Base-by-base conservation (phyloP, 306 rosid species). In the Nissolia schottii region DNA sequence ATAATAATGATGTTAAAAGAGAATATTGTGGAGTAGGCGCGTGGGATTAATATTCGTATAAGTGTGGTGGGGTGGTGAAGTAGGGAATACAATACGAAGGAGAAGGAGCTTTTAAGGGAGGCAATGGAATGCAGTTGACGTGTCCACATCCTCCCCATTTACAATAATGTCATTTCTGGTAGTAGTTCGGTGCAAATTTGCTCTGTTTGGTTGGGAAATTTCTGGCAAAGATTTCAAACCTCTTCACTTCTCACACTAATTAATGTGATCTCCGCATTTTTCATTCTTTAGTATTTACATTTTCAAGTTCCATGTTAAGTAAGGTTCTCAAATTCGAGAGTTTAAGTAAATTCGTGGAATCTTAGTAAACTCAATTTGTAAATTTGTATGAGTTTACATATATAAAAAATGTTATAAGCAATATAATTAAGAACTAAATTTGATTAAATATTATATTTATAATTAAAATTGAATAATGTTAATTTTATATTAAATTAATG, bases 41-140 rank as follows among this genome's bases (percentile, higher is more conserved):
- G 71, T 74, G 78, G 43, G 51, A 5, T 46, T 4, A n/a, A n/a
- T n/a, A n/a, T 13, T 4, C 9, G 60, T 7, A 43, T 5, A 23
- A 28, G 4, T 19, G 29, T 15, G 38, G 61, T 29, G 43, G 31
- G 67, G 60, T 12, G 66, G 74, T 67, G 73, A 61, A 68, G 35
- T 29, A 15, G 32, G 41, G 49, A 53, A n/a, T n/a, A n/a, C 19
- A 58, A 27, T 27, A 27, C 20, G 16, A 5, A 2, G 64, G 63
- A 73, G 80, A 23, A 56, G 78, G 74, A 50, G 78, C 79, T 76
- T 81, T 76, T 55, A 81, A 81, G 85, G 81, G 70, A 80, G 84
- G 78, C 71, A 73, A 24, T 53, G 75, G 67, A 55, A 35, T 31
- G 66, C 22, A 24, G 85, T 71, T 81, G 76, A 57, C 66, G 81